phyloP scores from a whole-genome alignment of 2,329 filamentous ascomycete genomes.

The Colletotrichum filicis region DNA sequence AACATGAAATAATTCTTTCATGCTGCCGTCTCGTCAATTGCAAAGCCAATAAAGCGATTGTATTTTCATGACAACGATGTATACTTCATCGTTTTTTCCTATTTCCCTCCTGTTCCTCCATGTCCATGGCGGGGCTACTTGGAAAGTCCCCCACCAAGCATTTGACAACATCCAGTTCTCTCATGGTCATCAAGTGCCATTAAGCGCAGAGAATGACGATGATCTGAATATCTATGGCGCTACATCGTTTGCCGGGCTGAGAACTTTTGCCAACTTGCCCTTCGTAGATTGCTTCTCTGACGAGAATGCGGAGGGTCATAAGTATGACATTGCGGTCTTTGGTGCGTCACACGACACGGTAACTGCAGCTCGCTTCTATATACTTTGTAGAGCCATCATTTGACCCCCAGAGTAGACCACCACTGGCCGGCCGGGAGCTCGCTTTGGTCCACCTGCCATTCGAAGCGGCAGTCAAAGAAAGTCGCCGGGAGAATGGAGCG shows the following conservation, averaged over 20 bases:
- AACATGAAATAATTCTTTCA: too few relatives aligned
- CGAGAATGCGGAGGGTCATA: conserved; percentile 6
- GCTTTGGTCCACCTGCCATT: conserved; percentile 43
- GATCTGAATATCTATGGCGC: conserved; percentile 32
- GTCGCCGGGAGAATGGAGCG: conserved; percentile 36
- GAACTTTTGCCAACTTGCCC: conserved; percentile 41
- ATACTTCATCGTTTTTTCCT: neutral
- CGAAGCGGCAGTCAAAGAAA: conserved; percentile 41
- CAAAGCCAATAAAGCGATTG: too few relatives aligned
- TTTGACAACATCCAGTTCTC: neutral
- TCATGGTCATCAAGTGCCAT: conserved; percentile 33
- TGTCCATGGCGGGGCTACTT: neutral
- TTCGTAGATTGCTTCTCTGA: conserved; percentile 41
- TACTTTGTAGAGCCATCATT: neutral
- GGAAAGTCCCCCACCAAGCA: conserved; percentile 26
- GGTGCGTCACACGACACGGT: conserved; percentile 45
- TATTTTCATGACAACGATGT: neutral
- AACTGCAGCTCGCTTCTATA: conserved; percentile 1
- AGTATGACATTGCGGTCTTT: conserved; percentile 43
- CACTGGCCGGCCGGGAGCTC: conserved; percentile 42
- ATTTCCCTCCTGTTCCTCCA: neutral
- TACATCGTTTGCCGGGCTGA: conserved; percentile 34
- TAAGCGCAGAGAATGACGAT: conserved; percentile 23
- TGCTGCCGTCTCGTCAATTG: too few relatives aligned
- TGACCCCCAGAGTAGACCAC: conserved; percentile 22